Percentiles rank a stretch among this genome's conserved stretches.
Evolutionary conservation across 257 asterid genomes (phyloP).

Genomic region (Perilla frutescens): DNA sequence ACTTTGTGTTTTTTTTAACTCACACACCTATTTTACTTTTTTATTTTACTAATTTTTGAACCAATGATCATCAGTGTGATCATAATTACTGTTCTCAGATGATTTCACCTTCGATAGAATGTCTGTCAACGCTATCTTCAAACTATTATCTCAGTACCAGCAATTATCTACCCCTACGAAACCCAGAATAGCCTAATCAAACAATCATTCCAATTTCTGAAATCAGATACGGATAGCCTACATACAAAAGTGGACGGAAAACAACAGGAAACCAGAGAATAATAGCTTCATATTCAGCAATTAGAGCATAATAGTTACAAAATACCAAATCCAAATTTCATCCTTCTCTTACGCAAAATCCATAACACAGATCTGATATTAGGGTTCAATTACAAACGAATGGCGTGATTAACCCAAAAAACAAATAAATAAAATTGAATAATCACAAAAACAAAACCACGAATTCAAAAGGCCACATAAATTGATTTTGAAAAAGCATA

Average conservation of each 20-base stretch:
- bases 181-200: constrained; percentile 22
- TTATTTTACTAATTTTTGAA: constrained; percentile 32
- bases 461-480: background rate
- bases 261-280: no score
- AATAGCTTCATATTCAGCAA: background rate
- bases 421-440: background rate
- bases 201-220: constrained; percentile 12
- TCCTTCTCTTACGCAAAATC: background rate
- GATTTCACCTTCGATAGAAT: constrained; percentile 60
- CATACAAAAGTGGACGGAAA: no score
- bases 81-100: constrained; percentile 43
- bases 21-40: no score
- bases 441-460: background rate
- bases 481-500: background rate
- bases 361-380: constrained; percentile 25
- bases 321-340: no score
- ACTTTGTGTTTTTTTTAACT: no score
- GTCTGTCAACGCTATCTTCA: constrained; percentile 49
- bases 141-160: constrained; percentile 21
- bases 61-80: constrained; percentile 63
- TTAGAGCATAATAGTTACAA: background rate
- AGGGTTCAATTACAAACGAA: background rate
- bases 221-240: background rate
- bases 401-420: background rate
- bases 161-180: constrained; percentile 14